These are phyloP conservation scores for Kokia cookei DNA, from an alignment of 441 rosid genomes.

Conservation along the genomic window DNA sequence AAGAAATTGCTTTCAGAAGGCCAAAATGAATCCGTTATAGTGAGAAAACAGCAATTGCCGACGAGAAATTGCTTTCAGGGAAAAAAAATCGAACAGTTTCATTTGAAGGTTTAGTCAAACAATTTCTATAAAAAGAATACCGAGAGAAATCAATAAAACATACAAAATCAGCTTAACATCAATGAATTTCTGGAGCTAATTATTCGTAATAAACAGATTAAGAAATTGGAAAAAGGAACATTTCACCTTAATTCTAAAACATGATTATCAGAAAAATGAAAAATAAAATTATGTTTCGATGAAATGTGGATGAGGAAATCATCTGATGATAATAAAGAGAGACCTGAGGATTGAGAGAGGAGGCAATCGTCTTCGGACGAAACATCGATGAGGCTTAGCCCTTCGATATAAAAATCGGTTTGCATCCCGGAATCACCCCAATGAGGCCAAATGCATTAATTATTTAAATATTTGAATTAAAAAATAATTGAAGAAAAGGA, in stretches of 20 bases:
- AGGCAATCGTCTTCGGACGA: constrained; percentile 83
- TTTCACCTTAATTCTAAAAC: background rate
- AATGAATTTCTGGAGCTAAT: background rate
- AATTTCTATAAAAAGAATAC: background rate
- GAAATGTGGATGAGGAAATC: background rate
- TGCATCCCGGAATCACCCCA: constrained; percentile 42
- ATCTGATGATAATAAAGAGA: background rate
- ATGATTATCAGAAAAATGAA: background rate
- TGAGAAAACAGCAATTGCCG: background rate
- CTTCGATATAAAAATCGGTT: constrained; percentile 27
- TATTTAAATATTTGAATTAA: background rate
- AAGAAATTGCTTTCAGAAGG: background rate
- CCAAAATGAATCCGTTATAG: background rate
- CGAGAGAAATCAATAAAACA: background rate
- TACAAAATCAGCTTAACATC: background rate
- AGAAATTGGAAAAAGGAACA: background rate
- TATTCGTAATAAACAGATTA: background rate
- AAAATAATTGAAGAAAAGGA: background rate
- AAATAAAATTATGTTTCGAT: background rate
- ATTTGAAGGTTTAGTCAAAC: background rate
- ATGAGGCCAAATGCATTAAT: background rate
- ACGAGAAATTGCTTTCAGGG: background rate
- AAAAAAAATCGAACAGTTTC: background rate
- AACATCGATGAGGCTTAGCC: constrained; percentile 67
- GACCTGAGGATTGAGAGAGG: constrained; percentile 24